These are phyloP conservation scores for Alisma plantagoaquatica DNA, from an alignment of 106 monocot species.

Conservation along the genomic window DNA sequence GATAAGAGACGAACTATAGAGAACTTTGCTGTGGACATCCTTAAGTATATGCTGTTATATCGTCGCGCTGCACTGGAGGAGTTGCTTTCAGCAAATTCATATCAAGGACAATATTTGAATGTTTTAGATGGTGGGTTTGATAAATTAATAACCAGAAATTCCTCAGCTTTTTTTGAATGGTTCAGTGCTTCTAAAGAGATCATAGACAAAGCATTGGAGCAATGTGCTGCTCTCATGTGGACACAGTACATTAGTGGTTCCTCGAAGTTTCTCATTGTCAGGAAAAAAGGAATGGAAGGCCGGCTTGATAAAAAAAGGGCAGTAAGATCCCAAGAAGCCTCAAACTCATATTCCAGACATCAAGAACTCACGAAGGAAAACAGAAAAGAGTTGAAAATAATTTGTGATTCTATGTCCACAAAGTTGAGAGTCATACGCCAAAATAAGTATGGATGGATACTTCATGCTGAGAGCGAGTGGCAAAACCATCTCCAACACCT, in stretches of 20 bases:
- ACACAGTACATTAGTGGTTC: constrained; percentile 60
- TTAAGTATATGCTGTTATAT: constrained; percentile 84
- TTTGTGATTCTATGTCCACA: constrained; percentile 93
- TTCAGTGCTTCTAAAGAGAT: constrained; percentile 47
- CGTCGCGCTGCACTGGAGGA: constrained; percentile 74
- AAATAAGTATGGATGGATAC: constrained; percentile 93
- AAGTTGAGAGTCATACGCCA: constrained; percentile 90
- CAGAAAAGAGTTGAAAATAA: constrained; percentile 63
- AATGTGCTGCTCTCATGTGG: constrained; percentile 93
- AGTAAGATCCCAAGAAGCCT: constrained; percentile 53
- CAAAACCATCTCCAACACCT: constrained; percentile 82
- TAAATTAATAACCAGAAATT: constrained; percentile 70
- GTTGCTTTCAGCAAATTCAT: constrained; percentile 65
- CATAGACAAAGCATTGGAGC: constrained; percentile 78
- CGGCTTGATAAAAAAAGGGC: constrained; percentile 86
- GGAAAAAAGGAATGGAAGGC: constrained; percentile 78
- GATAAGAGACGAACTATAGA: constrained; percentile 52
- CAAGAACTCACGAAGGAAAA: constrained; percentile 74
- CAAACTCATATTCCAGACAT: constrained; percentile 57
- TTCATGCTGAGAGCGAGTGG: constrained; percentile 99
- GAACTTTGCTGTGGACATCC: constrained; percentile 56
- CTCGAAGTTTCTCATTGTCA: constrained; percentile 60
- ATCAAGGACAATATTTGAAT: constrained; percentile 59
- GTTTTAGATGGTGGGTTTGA: constrained; percentile 90
- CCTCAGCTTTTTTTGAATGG: constrained; percentile 77